Percentiles rank a stretch among this genome's conserved stretches.
phyloP scores from a whole-genome alignment of 2,329 filamentous ascomycete species.

The Diaporthe sp. region DNA sequence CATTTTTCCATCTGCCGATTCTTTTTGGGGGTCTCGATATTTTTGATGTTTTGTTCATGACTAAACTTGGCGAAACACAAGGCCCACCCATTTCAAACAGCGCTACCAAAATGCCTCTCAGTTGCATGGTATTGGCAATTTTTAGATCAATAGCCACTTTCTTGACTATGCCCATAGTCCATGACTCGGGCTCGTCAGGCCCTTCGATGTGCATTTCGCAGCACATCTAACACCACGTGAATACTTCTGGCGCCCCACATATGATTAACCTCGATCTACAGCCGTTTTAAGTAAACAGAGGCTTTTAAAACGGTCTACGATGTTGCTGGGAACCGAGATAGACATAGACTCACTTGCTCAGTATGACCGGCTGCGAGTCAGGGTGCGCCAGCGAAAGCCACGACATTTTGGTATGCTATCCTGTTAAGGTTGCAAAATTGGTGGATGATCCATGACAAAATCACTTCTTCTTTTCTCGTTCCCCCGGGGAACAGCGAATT shows the following conservation, averaged over 20 bases:
- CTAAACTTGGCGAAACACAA: constrained; percentile 3
- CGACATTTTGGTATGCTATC: not conserved
- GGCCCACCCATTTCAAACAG: constrained; percentile 16
- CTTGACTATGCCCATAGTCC: not conserved
- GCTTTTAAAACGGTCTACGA: not conserved
- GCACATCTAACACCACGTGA: not conserved
- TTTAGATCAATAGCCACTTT: constrained; percentile 7
- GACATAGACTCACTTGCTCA: not conserved
- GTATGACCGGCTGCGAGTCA: constrained; percentile 1
- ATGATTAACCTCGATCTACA: not conserved
- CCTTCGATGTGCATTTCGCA: not conserved
- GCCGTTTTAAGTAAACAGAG: not conserved
- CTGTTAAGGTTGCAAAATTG: not conserved
- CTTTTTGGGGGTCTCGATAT: no score
- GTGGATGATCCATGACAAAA: not conserved
- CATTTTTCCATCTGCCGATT: not conserved
- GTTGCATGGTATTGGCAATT: constrained; percentile 9
- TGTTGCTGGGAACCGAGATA: no score
- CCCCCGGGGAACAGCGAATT: not conserved
- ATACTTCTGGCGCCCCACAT: not conserved
- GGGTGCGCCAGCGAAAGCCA: not conserved
- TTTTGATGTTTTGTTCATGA: not conserved
- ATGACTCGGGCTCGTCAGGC: no score
- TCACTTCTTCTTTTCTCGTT: not conserved
- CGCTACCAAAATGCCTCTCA: not conserved